Base-by-base conservation (phyloP, 2,329 filamentous ascomycete species). In the Colletotrichum euphorbiae region DNA sequence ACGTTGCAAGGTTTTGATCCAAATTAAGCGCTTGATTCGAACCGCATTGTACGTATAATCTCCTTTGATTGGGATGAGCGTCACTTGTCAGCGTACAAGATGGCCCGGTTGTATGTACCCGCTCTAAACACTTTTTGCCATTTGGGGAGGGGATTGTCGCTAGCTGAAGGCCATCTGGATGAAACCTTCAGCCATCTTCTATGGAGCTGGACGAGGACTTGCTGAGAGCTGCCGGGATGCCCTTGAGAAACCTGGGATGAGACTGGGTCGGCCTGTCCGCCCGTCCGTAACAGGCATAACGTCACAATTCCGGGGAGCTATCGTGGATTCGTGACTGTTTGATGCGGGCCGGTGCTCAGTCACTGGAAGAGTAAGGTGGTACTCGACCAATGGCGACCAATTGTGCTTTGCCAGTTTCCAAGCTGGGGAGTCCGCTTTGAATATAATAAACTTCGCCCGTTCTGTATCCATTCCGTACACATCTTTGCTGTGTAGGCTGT, bases 1-100 rank as follows among this genome's bases (percentile, higher is more conserved):
- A 8, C 28, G n/a, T 13, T 24, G 31, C 42, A 45, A 38, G 43
- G 38, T 56, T 56, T 28, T 19, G 15, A 46, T 40, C 59, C 59
- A 58, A 42, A 58, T 46, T 63, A 67, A 63, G 52, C 59, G 64
- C 64, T 36, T 63, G 21, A 40, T n/a, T 36, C 17, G 36, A 21
- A 38, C 40, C 13, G 54, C 55, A 58, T 45, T 43, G 42, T 46
- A 24, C n/a, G 4, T 24, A 58, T 42, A 64, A 67, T 67, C 52
- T 67, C 59, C 45, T 67, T 64, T 67, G 59, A 67, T 64, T 45
- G 17, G 52, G 64, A 67, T 67, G 64, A 24, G 63, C 63, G 50
- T 62, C 19, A 51, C 33, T 24, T 8, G 56, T 48, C 28, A 50
- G 56, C 43, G 31, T 9, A 56, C 15, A 56, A 33, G 12, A 52